These are phyloP conservation scores for Funneliformis mosseae DNA, from an alignment of 192 early-diverging fungal species.

Conservation along the genomic window DNA sequence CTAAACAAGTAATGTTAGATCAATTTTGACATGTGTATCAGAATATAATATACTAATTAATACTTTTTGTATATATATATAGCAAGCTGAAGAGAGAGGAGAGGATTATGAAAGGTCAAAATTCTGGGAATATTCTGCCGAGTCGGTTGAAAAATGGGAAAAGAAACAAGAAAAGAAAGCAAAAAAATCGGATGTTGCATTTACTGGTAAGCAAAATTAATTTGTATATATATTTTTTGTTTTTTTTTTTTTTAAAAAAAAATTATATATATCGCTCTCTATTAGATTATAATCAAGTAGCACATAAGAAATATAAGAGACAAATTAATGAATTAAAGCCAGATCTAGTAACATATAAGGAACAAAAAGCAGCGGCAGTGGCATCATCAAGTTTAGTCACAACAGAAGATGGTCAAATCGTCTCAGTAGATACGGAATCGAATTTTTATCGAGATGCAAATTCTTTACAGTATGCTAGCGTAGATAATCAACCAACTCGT, in stretches of 20 bases:
- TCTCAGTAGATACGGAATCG: constrained; percentile 40
- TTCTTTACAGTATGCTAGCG: constrained; percentile 62
- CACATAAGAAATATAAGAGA: constrained; percentile 86
- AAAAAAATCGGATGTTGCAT: constrained; percentile 70
- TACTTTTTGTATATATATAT: constrained; percentile 13
- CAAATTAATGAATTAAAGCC: constrained; percentile 83
- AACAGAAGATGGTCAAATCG: constrained; percentile 44
- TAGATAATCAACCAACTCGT: constrained; percentile 59
- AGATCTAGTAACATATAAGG: constrained; percentile 73
- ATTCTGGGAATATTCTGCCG: constrained; percentile 83
- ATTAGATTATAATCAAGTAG: constrained; percentile 78
- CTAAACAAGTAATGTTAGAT: constrained; percentile 45
- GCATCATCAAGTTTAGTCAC: constrained; percentile 36
- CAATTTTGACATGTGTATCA: neutral
- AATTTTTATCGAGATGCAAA: constrained; percentile 70
- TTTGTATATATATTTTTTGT: neutral
- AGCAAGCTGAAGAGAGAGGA: constrained; percentile 69
- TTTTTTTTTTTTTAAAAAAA: neutral
- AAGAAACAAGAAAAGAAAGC: constrained; percentile 75
- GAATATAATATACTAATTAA: neutral
- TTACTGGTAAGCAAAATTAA: constrained; percentile 62
- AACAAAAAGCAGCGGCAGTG: constrained; percentile 55
- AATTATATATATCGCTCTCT: constrained; percentile 10
- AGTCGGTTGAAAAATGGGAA: constrained; percentile 84
- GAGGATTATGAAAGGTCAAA: constrained; percentile 83